Base-by-base conservation (phyloP, 2,329 filamentous ascomycete species). In the Nigrospora oryzae region DNA sequence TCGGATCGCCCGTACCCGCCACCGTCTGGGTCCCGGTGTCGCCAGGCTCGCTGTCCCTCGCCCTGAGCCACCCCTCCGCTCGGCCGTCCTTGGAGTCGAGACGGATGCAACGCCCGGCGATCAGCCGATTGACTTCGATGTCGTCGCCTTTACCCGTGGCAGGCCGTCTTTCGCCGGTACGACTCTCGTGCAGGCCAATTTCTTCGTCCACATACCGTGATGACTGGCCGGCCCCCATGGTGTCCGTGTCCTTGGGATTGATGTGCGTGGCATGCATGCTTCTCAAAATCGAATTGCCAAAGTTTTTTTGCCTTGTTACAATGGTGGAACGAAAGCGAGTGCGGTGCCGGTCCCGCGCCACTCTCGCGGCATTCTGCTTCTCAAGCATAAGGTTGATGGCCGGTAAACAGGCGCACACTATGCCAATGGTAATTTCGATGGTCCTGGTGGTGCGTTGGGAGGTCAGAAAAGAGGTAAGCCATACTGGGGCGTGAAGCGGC, bases 321-420 rank as follows among this genome's bases (percentile, higher is more conserved):
- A n/a, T 11, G 16, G 36, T 28, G 35, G n/a, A 28, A 5, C 5
- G 12, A 15, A 23, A 34, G n/a, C 16, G 35, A 7, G 36, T 42
- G 15, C 36, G 48, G 15, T 45, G 42, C 14, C 28, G 34, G 32
- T 41, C 44, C 2, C 14, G n/a, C 13, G 17, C 15, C 16, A 12
- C 14, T 3, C 15, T 30, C 11, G 17, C 35, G 12, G 16, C 11
- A 34, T 40, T 30, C 5, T 30, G 28, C 16, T 35, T 44, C 35
- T 50, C 44, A 10, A 45, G 16, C 14, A 59, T 38, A 32, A 55
- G 36, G 42, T 55, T 55, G 32, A 52, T 36, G 5, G 54, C 46
- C 7, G 57, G 58, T 4, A 60, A 44, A 42, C 56, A 60, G n/a
- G 57, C 51, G 40, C 57, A 60, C 7, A 53, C 40, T 4, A 60